phyloP scores from a whole-genome alignment of 2,329 filamentous ascomycete species.

The Parastagonospora avenae region DNA sequence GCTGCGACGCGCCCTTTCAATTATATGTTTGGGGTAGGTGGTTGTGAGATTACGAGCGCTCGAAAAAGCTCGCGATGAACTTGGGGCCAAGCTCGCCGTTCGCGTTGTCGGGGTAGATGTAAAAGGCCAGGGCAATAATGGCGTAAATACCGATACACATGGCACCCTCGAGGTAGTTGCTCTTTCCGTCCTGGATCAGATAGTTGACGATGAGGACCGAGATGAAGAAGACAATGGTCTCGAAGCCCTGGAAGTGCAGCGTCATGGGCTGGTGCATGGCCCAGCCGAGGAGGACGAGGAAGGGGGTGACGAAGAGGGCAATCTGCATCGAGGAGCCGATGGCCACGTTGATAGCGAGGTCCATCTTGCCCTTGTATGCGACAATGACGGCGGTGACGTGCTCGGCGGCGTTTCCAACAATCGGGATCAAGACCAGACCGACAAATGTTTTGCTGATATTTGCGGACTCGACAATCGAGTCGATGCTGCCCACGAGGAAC shows the following conservation, averaged over 20 bases:
- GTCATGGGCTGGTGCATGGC: constrained; percentile 61
- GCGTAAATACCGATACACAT: constrained; percentile 61
- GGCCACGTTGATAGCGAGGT: constrained; percentile 61
- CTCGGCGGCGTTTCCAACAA: constrained; percentile 63
- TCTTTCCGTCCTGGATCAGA: constrained; percentile 80
- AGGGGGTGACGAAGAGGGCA: constrained; percentile 62
- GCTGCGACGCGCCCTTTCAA: not conserved
- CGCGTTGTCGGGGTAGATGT: constrained; percentile 63
- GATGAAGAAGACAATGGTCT: constrained; percentile 85
- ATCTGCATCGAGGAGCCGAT: constrained; percentile 62
- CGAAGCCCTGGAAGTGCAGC: constrained; percentile 85
- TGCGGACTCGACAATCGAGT: constrained; percentile 57
- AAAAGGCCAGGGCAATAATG: constrained; percentile 65
- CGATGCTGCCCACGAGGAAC: constrained; percentile 60
- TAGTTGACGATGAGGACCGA: constrained; percentile 88
- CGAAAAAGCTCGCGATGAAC: constrained; percentile 36
- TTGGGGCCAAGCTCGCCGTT: constrained; percentile 36
- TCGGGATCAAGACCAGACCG: constrained; percentile 61
- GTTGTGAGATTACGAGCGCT: not conserved
- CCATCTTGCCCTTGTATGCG: constrained; percentile 63
- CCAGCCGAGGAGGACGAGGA: constrained; percentile 63
- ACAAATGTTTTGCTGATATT: constrained; percentile 62
- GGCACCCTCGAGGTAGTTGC: constrained; percentile 84
- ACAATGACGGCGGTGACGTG: constrained; percentile 62
- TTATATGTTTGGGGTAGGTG: not conserved